Base-by-base conservation (phyloP, 129 eudicot genomes). In the carrot (Daucus carota) region DNA sequence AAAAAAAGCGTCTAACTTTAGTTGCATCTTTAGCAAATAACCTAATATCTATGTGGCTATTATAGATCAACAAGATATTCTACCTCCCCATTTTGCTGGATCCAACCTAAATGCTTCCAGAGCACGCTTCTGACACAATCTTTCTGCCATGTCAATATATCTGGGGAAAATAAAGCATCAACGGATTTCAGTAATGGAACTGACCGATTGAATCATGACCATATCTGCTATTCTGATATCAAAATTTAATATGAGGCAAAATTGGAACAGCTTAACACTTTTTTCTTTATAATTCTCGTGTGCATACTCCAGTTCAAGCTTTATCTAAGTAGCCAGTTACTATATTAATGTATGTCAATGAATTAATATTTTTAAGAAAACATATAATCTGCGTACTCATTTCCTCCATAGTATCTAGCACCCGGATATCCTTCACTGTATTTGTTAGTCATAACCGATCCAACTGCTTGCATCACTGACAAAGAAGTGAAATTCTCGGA, bases 361-460 rank as follows among this genome's bases (percentile, higher is more conserved):
- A 26, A 29, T 5, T 13, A 5, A 29, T 41, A 70, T 22, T 42
- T 4, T 11, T 62, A 28, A 42, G 24, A 29, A 45, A 73, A 15
- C 74, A 38, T 54, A 50, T 18, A 38, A 42, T 57, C 40, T 52
- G 72, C 99, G 65, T 90, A 95, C 97, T 95, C 99, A 67, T 95
- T 95, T 87, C 99, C 99, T 81, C 99, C 99, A 76, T 95, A 95
- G 85, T 95, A 95, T 89, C 99, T 85, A 62, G 99, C 99, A 79
- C 99, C 99, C 29, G 99, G 99, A 80, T 95, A 95, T n/a, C 99
- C 99, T 90, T 95, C 99, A 84, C 99, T 95, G 82, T 95, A 95
- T 83, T 95, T 95, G 92, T 95, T 95, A 83, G 97, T 95, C 99
- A 95, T 95, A 29, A 95, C 91, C 32, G 97, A 95, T 59, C 99